Evolutionary conservation across 2,329 filamentous ascomycete genomes (phyloP), one percentile per base, ranked within the genome.

Genomic region (Dothideomycetidae sp.): DNA sequence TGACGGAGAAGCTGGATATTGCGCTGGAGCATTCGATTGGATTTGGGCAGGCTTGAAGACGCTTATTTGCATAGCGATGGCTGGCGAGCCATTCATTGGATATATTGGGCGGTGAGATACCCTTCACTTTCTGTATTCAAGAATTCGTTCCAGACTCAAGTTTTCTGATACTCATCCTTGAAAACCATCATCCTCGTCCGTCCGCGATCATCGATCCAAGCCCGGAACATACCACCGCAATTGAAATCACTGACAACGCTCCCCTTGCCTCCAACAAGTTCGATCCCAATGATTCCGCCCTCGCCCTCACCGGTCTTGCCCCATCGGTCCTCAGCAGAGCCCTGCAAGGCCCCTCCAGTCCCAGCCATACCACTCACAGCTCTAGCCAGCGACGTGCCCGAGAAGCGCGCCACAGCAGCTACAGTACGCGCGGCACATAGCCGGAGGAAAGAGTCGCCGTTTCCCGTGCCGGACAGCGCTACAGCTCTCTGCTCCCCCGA

Each of bases 401-500:
- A 59, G 58, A 81, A 90, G 10, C 78, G 70, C 12, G 78, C 75
- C 46, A 86, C 78, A 1, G 82, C 74, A 2, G 73, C 78, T 0
- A 78, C 74, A 0, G 81, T 86, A 19, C 81, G 73, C 1, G 71
- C 73, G 1, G 84, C 84, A 10, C 67, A 71, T 2, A 74, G 62
- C 3, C 83, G 75, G 11, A 93, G 66, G 54, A 93, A 93, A 0
- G 81, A 83, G 57, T 93, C 85, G 1, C 86, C 85, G 48, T 93
- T 93, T 0, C 85, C 86, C 0, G 52, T 54, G 11, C 52, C 52
- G 11, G 49, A 51, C 31, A 54, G 48, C 51, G 53, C 48, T 4
- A 51, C 46, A n/a, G 47, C 51, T 32, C 49, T 29, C 12, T 23
- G 29, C n/a, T n/a, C n/a, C n/a, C n/a, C n/a, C n/a, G n/a, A n/a